Base-by-base conservation (phyloP, 1,139 yeast species). In the Yamadazyma friedrichii region DNA sequence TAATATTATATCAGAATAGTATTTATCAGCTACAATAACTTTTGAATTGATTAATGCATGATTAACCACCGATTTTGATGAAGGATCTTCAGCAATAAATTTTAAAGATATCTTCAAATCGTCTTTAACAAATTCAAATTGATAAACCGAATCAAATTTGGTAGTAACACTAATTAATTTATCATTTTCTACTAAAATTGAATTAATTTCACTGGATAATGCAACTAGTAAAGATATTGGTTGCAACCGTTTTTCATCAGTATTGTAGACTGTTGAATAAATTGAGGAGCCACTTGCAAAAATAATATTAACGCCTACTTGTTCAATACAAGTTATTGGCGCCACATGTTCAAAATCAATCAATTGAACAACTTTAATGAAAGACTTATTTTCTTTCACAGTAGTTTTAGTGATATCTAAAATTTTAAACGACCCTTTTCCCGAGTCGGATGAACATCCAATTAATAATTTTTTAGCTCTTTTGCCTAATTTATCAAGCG, bases 1-100 rank as follows among this genome's bases (percentile, higher is more conserved):
- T 0, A 67, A 32, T 44, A 68, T 33, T 6, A 78, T 50, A 1
- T 71, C 55, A 2, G 77, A 69, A 42, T 70, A 73, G 2, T 64
- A 51, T 43, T 70, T 72, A 45, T 76, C 81, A 2, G 77, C 70
- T 0, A 64, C 63, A 3, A 72, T 53, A 1, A 70, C 54, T 10
- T 57, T 52, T 1, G 52, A 46, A 2, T 55, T 56, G 9, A 64
- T 44, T 9, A 58, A 49, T 2, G 70, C 57, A 33, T 67, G 71
- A 42, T 69, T 73, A n/a, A 73, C 62, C 22, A 70, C 56, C 17
- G 65, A 56, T 24, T 73, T 66, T 1, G 71, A 61, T 3, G 61
- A 48, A 0, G 70, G 63, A 45, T 75, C 80, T 37, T 60, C 62
- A 9, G 62, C 58, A 8, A 37, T 5, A 8, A 40, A 35, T 2